Evolutionary conservation across 2,329 filamentous ascomycete species (phyloP).

Genomic region (Pseudophaeomoniella oleicola): DNA sequence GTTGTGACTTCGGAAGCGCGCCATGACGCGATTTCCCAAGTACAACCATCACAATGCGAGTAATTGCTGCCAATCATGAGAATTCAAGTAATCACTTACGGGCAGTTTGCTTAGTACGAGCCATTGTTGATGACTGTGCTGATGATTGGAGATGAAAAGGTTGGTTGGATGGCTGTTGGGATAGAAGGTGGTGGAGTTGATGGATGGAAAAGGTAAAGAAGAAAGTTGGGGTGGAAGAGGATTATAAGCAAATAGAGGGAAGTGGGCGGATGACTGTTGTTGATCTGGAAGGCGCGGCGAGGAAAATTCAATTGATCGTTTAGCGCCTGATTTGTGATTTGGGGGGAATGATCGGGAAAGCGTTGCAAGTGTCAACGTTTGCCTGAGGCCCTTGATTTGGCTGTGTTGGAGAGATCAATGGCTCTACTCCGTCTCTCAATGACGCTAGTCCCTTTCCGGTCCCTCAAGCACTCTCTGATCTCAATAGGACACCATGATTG

Average conservation of each 20-base stretch:
- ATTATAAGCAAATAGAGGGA: conserved; percentile 24
- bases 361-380: not conserved
- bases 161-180: conserved; percentile 12
- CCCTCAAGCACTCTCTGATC: too few relatives aligned
- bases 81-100: conserved; percentile 29
- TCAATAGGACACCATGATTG: not conserved
- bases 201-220: conserved; percentile 16
- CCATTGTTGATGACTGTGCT: conserved; percentile 24
- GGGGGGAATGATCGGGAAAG: not conserved
- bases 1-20: too few relatives aligned
- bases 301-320: conserved; percentile 5
- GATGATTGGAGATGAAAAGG: conserved; percentile 15
- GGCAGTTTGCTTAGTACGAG: conserved; percentile 38
- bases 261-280: conserved; percentile 3
- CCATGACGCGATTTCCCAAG: too few relatives aligned
- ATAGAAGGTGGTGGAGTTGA: conserved; percentile 13
- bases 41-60: too few relatives aligned
- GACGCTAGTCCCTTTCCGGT: too few relatives aligned
- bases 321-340: conserved; percentile 8
- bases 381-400: not conserved
- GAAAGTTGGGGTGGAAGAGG: conserved; percentile 21
- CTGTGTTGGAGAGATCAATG: not conserved
- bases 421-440: too few relatives aligned
- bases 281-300: conserved; percentile 9
- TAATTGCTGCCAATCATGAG: too few relatives aligned